Evolutionary conservation across 1,139 yeast genomes (phyloP), one percentile per base, ranked within the genome.

Genomic region (Suhomyces coccinellae): DNA sequence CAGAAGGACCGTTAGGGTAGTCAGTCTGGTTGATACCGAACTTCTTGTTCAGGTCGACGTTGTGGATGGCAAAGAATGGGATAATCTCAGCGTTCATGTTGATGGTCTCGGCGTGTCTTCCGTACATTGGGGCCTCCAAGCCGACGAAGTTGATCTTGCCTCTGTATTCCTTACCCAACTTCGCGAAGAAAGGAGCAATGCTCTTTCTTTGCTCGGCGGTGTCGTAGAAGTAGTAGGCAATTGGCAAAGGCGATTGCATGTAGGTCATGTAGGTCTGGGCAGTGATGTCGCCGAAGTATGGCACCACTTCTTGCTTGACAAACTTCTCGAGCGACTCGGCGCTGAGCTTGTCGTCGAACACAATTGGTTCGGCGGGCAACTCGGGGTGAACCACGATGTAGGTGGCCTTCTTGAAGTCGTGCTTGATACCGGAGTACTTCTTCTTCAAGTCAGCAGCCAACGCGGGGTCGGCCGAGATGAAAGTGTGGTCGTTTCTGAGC

Each of bases 61-160:
- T 87, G 69, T 91, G 97, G 56, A 93, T 86, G 43, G 85, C 96
- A 63, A 95, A 85, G 48, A 95, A 82, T 61, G 99, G 99, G 80
- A 88, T 85, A 58, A 84, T 76, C 65, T 86, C 86, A 17, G 77
- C 74, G 69, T 85, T 77, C 82, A 93, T 82, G 77, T 87, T 90
- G 66, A 93, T 79, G 66, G 85, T 82, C 60, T 80, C 87, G 49
- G 98, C 97, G 63, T 93, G 98, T 71, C 81, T 82, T 55, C 97
- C 98, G 63, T 72, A 95, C 61, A 75, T 73, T 48, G 73, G 63
- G 48, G 97, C 95, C 62, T 93, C 95, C 60, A 93, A 77, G 64
- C 90, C 91, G 55, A 87, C 98, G 66, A 95, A 84, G 74, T 87
- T 87, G 56, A 91, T 67, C 65, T 80, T 77, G 56, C 97, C 97